Evolutionary conservation across 2,329 filamentous ascomycete genomes (phyloP).

Genomic region (Pyrenophora graminea): DNA sequence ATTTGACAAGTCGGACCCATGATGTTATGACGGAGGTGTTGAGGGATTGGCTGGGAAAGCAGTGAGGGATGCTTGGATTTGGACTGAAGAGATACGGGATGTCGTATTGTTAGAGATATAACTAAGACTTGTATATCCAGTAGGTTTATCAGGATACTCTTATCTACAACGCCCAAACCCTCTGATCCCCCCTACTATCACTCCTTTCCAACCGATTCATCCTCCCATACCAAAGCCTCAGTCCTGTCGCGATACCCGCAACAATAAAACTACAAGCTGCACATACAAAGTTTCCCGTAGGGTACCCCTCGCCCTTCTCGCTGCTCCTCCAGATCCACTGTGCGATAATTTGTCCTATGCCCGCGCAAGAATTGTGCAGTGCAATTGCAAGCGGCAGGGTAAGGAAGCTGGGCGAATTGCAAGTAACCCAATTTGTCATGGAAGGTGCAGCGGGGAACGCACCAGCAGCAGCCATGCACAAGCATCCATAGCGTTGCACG

Average conservation of each 20-base stretch:
- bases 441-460: conserved; percentile 7
- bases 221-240: conserved; percentile 2
- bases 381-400: conserved; percentile 4
- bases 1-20: conserved; percentile 52
- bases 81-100: no score
- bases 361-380: conserved; percentile 2
- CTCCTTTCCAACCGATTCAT: conserved; percentile 6
- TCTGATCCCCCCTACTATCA: conserved; percentile 1
- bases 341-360: conserved; percentile 2
- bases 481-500: conserved; percentile 4
- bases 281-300: conserved; percentile 2
- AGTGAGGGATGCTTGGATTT: neutral
- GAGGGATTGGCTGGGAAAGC: conserved; percentile 22
- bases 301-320: neutral
- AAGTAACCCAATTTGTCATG: conserved; percentile 8
- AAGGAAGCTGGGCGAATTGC: conserved; percentile 9
- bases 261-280: conserved; percentile 1
- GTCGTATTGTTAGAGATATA: no score
- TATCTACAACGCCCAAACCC: conserved; percentile 3
- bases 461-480: conserved; percentile 6
- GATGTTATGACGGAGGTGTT: conserved; percentile 41
- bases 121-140: neutral
- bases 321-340: conserved; percentile 4
- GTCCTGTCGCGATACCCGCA: conserved; percentile 1
- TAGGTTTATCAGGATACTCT: neutral